Evolutionary conservation across 495 filamentous ascomycete genomes (phyloP).

Genomic region (Hypoxylon intermedium): DNA sequence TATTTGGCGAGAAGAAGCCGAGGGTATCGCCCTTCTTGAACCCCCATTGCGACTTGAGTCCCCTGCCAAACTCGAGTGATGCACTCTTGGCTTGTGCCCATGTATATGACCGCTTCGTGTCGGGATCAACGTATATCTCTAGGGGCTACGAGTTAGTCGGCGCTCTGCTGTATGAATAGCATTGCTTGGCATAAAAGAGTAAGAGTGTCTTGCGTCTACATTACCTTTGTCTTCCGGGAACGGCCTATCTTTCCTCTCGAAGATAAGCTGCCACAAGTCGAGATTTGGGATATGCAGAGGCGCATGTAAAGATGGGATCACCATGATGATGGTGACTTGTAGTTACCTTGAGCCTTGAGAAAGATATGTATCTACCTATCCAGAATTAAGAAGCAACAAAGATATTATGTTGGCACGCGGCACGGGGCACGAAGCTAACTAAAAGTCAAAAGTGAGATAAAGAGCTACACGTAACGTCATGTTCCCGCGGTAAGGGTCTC

Average conservation of each 20-base stretch:
- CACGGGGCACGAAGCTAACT: neutral
- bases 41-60: constrained; percentile 70
- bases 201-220: neutral
- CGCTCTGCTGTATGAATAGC: neutral
- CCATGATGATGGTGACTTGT: constrained; percentile 51
- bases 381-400: neutral
- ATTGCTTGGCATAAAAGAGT: neutral
- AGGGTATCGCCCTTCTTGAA: constrained; percentile 86
- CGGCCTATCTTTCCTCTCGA: constrained; percentile 72
- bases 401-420: neutral
- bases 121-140: constrained; percentile 84
- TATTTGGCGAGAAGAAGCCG: constrained; percentile 74
- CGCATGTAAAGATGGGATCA: constrained; percentile 62
- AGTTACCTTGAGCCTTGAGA: neutral
- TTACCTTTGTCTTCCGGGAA: constrained; percentile 73
- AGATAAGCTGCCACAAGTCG: constrained; percentile 80
- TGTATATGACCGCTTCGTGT: constrained; percentile 76
- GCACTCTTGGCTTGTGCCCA: constrained; percentile 69
- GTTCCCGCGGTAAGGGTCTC: neutral
- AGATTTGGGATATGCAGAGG: constrained; percentile 66
- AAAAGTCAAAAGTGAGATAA: neutral
- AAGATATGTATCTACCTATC: too few relatives aligned
- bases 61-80: constrained; percentile 79
- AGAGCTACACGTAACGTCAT: neutral
- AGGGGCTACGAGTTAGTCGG: constrained; percentile 17